Percentiles rank a stretch among this genome's conserved stretches.
Conservation (phyloP, 108 stramenopile species). For the Cyclotella distinguenda region DNA sequence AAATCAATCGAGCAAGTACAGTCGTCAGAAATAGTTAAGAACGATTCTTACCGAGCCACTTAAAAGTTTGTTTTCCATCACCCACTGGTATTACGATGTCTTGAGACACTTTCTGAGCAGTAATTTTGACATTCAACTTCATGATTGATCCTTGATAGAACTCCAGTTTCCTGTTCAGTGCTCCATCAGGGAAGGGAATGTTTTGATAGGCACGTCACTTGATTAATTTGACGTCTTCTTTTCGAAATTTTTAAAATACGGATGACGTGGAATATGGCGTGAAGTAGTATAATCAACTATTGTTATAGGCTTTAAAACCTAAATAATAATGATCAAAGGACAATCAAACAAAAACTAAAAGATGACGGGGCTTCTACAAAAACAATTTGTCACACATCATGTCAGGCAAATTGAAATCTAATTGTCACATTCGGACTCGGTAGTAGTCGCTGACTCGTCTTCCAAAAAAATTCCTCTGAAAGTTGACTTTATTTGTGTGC, state of each 20-base stretch:
- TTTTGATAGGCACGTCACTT: slow-evolving; percentile 3
- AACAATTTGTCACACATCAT: neutral
- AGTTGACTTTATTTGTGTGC: neutral
- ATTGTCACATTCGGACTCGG: slow-evolving; percentile 4
- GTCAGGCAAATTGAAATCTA: neutral
- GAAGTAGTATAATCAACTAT: neutral
- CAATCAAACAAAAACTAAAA: neutral
- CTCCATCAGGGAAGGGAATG: slow-evolving; percentile 20
- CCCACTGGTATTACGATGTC: slow-evolving; percentile 17
- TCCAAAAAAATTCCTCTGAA: neutral
- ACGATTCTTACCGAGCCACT: slow-evolving; percentile 16
- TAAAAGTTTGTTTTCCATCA: slow-evolving; percentile 15
- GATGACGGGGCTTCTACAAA: neutral
- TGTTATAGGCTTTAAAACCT: neutral
- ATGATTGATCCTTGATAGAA: neutral
- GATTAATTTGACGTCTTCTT: slow-evolving; percentile 17
- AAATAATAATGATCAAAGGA: neutral
- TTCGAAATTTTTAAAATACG: slow-evolving; percentile 12
- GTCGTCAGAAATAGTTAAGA: neutral
- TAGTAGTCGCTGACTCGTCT: slow-evolving; percentile 2
- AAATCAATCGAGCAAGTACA: no score
- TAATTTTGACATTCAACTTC: slow-evolving; percentile 7
- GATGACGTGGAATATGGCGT: slow-evolving; percentile 4
- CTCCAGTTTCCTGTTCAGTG: neutral
- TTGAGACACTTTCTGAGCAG: slow-evolving; percentile 6